phyloP scores from a whole-genome alignment of 2,329 filamentous ascomycete genomes.

The Sporothrix brasiliensis region DNA sequence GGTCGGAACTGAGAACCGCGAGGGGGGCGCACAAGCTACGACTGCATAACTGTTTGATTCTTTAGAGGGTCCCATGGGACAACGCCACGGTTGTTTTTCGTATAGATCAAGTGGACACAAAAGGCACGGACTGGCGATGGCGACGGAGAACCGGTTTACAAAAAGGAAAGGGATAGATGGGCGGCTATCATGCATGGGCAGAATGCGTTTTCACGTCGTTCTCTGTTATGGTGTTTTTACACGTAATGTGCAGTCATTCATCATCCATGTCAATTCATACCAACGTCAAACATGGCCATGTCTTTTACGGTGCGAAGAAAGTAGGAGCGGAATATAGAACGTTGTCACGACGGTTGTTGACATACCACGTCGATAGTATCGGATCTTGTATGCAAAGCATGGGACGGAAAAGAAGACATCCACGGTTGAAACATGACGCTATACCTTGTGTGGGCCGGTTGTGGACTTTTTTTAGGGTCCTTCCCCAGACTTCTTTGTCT shows the following conservation, averaged over 20 bases:
- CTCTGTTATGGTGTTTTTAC: too few species aligned
- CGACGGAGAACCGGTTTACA: not conserved
- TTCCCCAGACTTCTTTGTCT: constrained; percentile 3
- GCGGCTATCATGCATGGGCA: too few species aligned
- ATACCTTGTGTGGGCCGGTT: too few species aligned
- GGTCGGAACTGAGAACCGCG: not conserved
- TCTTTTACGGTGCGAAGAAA: constrained; percentile 23
- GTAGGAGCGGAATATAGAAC: constrained; percentile 19
- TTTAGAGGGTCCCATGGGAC: not conserved
- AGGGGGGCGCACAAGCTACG: not conserved
- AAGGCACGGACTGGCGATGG: not conserved
- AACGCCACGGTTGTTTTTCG: not conserved
- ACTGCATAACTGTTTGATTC: not conserved
- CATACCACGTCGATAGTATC: constrained; percentile 21
- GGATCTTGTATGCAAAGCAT: constrained; percentile 6
- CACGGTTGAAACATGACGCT: too few species aligned
- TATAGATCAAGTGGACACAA: not conserved
- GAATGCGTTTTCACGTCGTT: too few species aligned
- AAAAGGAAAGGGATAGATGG: not conserved
- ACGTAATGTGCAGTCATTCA: not conserved
- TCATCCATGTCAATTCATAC: not conserved
- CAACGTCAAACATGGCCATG: not conserved
- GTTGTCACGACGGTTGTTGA: not conserved
- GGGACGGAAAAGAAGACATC: too few species aligned
- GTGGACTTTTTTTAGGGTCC: too few species aligned